Evolutionary conservation across 164 flowering plant genomes (phyloP).

Genomic region (Litsea cubeba): DNA sequence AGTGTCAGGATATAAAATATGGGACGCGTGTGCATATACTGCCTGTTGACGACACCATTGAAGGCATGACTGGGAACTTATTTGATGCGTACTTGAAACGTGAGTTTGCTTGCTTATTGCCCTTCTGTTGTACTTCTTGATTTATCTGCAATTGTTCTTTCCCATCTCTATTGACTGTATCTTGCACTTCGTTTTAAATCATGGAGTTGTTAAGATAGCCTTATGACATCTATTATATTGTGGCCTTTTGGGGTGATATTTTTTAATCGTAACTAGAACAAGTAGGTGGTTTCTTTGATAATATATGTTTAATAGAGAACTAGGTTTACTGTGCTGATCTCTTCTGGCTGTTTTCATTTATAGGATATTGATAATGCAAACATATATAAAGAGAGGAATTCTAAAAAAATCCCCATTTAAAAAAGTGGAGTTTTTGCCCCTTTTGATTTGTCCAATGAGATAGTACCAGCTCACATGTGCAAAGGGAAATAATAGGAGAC

Average conservation of each 20-base stretch:
- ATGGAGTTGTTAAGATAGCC: not conserved
- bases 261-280: not conserved
- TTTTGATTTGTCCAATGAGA: no score
- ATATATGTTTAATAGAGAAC: not conserved
- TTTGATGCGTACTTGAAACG: slow-evolving; percentile 86
- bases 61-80: slow-evolving; percentile 77
- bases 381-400: no score
- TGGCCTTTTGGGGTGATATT: not conserved
- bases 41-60: slow-evolving; percentile 82
- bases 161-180: not conserved
- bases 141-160: not conserved
- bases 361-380: no score
- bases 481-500: no score
- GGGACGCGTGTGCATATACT: slow-evolving; percentile 85
- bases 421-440: no score
- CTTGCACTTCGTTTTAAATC: not conserved
- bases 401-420: no score
- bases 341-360: no score
- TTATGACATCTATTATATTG: not conserved
- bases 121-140: not conserved
- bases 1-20: slow-evolving; percentile 77
- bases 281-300: not conserved
- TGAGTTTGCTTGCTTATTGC: slow-evolving; percentile 28
- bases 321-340: not conserved
- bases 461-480: no score